Conservation (phyloP, 768 basidiomycete species). For the Asterophora lycoperdoides region DNA sequence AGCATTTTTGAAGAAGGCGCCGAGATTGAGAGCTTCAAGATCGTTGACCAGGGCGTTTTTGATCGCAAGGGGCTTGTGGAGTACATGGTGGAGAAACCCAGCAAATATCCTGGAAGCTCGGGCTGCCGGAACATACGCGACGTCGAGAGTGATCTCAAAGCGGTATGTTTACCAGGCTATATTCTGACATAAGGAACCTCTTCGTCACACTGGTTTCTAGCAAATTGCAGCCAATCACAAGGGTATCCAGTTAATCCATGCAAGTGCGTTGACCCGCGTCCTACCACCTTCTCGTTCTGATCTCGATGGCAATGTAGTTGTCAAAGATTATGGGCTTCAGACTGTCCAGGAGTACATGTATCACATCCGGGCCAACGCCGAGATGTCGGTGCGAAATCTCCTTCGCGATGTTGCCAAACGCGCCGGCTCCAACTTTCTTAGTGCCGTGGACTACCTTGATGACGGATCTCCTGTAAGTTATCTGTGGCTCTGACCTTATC, state of each 20-base stretch:
- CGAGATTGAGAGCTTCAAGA: slow-evolving; percentile 85
- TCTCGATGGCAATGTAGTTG: slow-evolving; percentile 42
- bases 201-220: slow-evolving; percentile 31
- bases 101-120: slow-evolving; percentile 77
- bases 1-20: slow-evolving; percentile 95
- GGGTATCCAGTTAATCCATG: slow-evolving; percentile 80
- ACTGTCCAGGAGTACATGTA: slow-evolving; percentile 94
- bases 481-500: too few relatives aligned
- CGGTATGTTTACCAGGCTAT: slow-evolving; percentile 43
- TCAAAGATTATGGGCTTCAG: slow-evolving; percentile 78
- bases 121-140: slow-evolving; percentile 85
- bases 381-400: slow-evolving; percentile 78
- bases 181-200: slow-evolving; percentile 3
- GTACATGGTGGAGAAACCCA: slow-evolving; percentile 79
- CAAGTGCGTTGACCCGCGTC: slow-evolving; percentile 42
- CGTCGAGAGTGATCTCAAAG: slow-evolving; percentile 90
- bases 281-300: background rate
- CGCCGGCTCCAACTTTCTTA: slow-evolving; percentile 58
- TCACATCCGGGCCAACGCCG: slow-evolving; percentile 86
- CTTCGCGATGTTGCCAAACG: slow-evolving; percentile 71
- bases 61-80: slow-evolving; percentile 70
- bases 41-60: slow-evolving; percentile 80
- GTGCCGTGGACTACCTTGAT: slow-evolving; percentile 79
- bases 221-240: slow-evolving; percentile 96
- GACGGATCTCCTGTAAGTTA: slow-evolving; percentile 74